phyloP scores from a whole-genome alignment of 495 filamentous ascomycete genomes.

The Aspergillus haitiensis region DNA sequence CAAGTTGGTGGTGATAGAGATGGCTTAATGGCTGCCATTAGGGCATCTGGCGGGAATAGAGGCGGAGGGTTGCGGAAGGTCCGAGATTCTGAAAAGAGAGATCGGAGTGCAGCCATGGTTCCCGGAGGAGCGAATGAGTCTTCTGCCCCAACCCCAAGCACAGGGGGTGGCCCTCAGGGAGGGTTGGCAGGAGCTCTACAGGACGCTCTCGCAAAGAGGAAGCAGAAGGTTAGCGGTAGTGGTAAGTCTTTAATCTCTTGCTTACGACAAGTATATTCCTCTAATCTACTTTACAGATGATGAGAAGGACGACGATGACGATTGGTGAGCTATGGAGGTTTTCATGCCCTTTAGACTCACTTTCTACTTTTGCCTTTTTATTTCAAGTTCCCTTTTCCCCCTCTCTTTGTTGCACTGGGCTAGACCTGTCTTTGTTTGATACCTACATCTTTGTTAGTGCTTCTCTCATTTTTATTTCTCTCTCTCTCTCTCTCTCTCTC shows the following conservation, averaged over 20 bases:
- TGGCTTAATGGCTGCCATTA: constrained; percentile 79
- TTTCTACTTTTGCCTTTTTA: constrained; percentile 20
- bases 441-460: constrained; percentile 19
- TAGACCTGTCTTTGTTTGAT: constrained; percentile 23
- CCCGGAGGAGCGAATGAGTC: constrained; percentile 56
- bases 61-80: constrained; percentile 78
- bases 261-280: neutral
- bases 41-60: constrained; percentile 69
- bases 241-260: constrained; percentile 60
- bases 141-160: constrained; percentile 48
- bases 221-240: constrained; percentile 84
- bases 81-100: constrained; percentile 69
- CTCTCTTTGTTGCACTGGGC: neutral
- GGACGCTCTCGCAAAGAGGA: constrained; percentile 72
- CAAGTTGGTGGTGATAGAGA: constrained; percentile 52
- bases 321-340: constrained; percentile 55
- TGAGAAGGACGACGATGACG: constrained; percentile 74
- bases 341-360: neutral
- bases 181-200: constrained; percentile 81
- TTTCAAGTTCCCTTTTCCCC: neutral
- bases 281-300: constrained; percentile 59
- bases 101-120: constrained; percentile 73
- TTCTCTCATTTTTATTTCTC: neutral
- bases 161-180: constrained; percentile 57
- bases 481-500: too few relatives aligned